These are phyloP conservation scores for Trebouxia gelatinosa DNA, from an alignment of 163 green algal genomes.

Conservation along the genomic window DNA sequence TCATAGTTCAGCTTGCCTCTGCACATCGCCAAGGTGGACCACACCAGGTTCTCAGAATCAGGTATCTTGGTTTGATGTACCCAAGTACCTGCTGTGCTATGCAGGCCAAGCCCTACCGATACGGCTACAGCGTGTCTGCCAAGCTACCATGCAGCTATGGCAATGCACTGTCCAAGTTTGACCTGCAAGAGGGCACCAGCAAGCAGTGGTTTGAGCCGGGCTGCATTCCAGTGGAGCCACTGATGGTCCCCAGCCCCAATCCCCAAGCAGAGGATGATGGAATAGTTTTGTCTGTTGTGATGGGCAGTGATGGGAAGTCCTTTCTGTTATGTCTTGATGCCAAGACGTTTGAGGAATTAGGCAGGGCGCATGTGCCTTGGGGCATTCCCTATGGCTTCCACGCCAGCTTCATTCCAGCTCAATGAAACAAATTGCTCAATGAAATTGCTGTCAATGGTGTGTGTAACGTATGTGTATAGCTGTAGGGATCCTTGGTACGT, in stretches of 20 bases:
- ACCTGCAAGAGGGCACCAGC: slow-evolving; percentile 45
- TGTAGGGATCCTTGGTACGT: no score
- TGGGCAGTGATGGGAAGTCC: slow-evolving; percentile 46
- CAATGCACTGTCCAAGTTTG: slow-evolving; percentile 74
- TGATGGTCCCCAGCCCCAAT: slow-evolving; percentile 61
- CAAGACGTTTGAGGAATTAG: slow-evolving; percentile 53
- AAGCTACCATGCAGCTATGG: slow-evolving; percentile 65
- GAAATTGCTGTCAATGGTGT: no score
- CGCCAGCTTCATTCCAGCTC: slow-evolving; percentile 45
- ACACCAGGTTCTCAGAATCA: no score
- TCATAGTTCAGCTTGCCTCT: no score
- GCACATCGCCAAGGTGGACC: no score
- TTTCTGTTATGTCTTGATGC: slow-evolving; percentile 71
- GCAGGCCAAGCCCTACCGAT: slow-evolving; percentile 43
- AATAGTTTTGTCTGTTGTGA: slow-evolving; percentile 59
- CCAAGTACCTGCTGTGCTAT: neutral
- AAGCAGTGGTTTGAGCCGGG: slow-evolving; percentile 64
- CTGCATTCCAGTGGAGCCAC: slow-evolving; percentile 51
- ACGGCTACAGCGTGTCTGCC: slow-evolving; percentile 58
- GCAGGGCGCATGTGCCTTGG: slow-evolving; percentile 58
- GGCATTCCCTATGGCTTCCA: slow-evolving; percentile 70
- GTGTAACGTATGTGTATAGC: no score
- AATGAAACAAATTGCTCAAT: no score
- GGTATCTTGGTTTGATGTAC: neutral
- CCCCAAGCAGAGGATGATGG: slow-evolving; percentile 68